phyloP scores from a whole-genome alignment of 148 eudicot genomes.

The Pouteria glomerata region DNA sequence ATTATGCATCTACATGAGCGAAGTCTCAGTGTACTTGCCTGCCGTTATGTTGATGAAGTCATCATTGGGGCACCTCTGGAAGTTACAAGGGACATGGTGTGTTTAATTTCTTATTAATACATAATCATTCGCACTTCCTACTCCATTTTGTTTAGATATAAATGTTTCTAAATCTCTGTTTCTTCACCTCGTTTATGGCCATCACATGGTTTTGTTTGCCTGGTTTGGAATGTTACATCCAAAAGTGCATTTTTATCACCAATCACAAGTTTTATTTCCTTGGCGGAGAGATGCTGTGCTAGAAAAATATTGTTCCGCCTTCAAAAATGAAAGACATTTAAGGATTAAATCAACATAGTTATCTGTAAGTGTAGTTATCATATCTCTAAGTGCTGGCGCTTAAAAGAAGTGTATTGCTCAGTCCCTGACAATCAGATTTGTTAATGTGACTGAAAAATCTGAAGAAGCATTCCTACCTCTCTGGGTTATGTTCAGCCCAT shows the following conservation, averaged over 20 bases:
- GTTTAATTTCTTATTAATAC: slow-evolving; percentile 16
- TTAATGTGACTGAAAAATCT: not conserved
- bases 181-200: not conserved
- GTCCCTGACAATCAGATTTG: not conserved
- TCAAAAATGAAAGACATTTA: not conserved
- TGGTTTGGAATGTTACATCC: not conserved
- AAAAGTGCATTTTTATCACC: not conserved
- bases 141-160: not conserved
- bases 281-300: not conserved
- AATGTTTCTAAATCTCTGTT: not conserved
- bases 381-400: not conserved
- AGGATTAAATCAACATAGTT: not conserved
- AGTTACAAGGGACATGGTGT: slow-evolving; percentile 78
- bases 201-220: not conserved
- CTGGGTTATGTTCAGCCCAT: not conserved
- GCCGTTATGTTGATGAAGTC: slow-evolving; percentile 92
- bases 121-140: not conserved
- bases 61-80: slow-evolving; percentile 94
- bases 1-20: slow-evolving; percentile 95
- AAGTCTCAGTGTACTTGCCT: slow-evolving; percentile 82
- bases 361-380: not conserved
- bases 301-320: not conserved
- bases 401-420: not conserved
- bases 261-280: not conserved
- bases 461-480: not conserved